Evolutionary conservation across 305 asterid species (phyloP).

Genomic region (Solanum hybrid): DNA sequence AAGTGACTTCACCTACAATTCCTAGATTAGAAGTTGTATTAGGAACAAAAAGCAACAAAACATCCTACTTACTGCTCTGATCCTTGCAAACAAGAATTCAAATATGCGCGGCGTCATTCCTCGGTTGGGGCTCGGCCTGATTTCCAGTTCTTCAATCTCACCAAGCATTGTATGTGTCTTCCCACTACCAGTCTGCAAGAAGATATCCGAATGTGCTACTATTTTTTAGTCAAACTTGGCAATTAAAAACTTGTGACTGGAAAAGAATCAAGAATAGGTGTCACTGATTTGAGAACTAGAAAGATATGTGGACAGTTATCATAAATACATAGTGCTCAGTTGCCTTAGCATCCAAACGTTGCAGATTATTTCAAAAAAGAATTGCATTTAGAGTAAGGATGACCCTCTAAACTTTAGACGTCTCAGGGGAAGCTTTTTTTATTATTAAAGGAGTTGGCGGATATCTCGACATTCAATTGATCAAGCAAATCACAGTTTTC

Average conservation of each 20-base stretch:
- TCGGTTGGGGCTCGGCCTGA: constrained; percentile 70
- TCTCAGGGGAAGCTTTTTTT: neutral
- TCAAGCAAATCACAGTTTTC: neutral
- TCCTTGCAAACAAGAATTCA: constrained; percentile 95
- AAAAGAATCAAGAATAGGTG: neutral
- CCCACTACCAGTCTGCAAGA: constrained; percentile 93
- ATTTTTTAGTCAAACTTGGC: neutral
- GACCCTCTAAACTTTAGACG: neutral
- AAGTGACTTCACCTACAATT: constrained; percentile 5
- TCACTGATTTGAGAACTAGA: neutral
- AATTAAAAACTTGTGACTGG: neutral
- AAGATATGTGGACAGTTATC: neutral
- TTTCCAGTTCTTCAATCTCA: constrained; percentile 70
- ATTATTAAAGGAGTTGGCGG: neutral
- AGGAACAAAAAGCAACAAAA: constrained; percentile 1
- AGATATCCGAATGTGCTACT: neutral
- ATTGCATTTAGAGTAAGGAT: neutral
- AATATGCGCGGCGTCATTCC: constrained; percentile 98
- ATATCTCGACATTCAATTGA: neutral
- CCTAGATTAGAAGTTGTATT: constrained; percentile 6
- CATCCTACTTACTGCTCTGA: constrained; percentile 62
- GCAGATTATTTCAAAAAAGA: neutral
- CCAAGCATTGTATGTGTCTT: constrained; percentile 99
- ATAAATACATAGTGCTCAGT: neutral
- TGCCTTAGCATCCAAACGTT: neutral